Evolutionary conservation across 2,329 filamentous ascomycete species (phyloP), one percentile per base, ranked within the genome.

Genomic region (Colletotrichum truncatum): DNA sequence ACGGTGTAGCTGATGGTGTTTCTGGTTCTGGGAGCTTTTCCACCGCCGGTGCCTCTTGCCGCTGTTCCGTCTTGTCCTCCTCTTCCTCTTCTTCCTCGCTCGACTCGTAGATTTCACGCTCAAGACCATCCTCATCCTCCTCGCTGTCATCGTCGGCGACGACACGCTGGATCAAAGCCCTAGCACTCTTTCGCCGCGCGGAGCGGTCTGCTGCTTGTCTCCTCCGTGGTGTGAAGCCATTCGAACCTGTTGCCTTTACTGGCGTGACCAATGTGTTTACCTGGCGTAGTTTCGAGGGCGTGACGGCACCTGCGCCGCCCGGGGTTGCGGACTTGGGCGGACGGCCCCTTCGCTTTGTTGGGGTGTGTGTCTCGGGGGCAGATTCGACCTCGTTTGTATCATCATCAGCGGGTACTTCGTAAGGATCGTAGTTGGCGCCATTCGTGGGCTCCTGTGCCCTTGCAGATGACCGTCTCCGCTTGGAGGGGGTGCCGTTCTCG

Each of bases 131-230:
- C 5, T 90, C 90, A 48, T 92, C 92, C 26, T 93, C 91, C 48
- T 94, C 91, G 72, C 88, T 91, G 25, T 85, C 84, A 8, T 82
- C 85, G 16, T 86, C 89, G 18, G 85, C 84, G 10, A 91, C 83
- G 6, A 89, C 89, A 43, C 89, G 89, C 73, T 94, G 89, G 36
- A 97, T 90, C 54, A 98, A 80, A 4, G 89, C 87, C 54, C 89
- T 85, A 21, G 91, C 92, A 75, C 93, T 97, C 82, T 97, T 98
- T 73, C 90, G 90, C 72, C 92, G 89, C 2, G 94, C 95, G 5
- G 94, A 98, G 51, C 92, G 89, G 78, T 98, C 93, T 18, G 91
- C 91, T 68, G 93, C 91, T 67, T 85, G 87, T 41, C 86, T 83
- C 69, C 89, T 85, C 36, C 87, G 86, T 0, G 92, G 91, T 1